A percentile compares a stretch with the other conserved stretches of the same genome.
Conservation (phyloP, 2,329 filamentous ascomycete genomes). For the Huntiella abstrusa region DNA sequence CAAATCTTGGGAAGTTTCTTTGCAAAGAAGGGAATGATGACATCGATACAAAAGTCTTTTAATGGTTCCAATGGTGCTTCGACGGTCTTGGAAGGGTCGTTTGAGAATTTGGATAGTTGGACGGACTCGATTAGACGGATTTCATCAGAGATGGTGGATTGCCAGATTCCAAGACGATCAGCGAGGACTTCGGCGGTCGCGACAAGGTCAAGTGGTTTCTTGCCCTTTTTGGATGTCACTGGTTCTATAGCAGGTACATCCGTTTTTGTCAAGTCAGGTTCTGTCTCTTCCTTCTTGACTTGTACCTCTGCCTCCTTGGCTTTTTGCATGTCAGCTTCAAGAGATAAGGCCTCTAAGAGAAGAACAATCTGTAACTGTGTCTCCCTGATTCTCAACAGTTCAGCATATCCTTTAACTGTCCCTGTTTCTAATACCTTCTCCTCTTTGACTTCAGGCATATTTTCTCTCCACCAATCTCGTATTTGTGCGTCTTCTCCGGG, state of each 20-base stretch:
- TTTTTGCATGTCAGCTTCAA: conserved; percentile 29
- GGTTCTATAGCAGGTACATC: conserved; percentile 6
- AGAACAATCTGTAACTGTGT: conserved; percentile 67
- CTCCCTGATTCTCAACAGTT: conserved; percentile 51
- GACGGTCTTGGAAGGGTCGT: conserved; percentile 21
- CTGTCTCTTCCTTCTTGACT: conserved; percentile 22
- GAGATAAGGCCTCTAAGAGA: conserved; percentile 55
- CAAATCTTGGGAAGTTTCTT: conserved; percentile 56
- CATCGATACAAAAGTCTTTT: conserved; percentile 60
- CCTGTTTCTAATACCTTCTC: conserved; percentile 27
- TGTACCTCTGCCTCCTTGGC: conserved; percentile 23
- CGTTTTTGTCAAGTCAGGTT: conserved; percentile 16
- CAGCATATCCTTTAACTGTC: conserved; percentile 42
- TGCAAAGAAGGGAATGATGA: conserved; percentile 65
- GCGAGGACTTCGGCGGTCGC: conserved; percentile 53
- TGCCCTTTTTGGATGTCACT: conserved; percentile 31
- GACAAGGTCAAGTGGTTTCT: conserved; percentile 39
- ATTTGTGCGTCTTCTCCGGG: conserved; percentile 45
- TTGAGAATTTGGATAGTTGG: conserved; percentile 19
- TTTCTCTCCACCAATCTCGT: conserved; percentile 49
- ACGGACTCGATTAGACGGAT: conserved; percentile 30
- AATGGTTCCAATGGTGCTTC: conserved; percentile 40
- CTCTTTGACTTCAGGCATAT: conserved; percentile 29
- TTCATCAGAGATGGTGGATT: conserved; percentile 50
- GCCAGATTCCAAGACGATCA: conserved; percentile 69